Base-by-base conservation (phyloP, 371 early-diverging fungal species). In the Actinomortierella ambigua region DNA sequence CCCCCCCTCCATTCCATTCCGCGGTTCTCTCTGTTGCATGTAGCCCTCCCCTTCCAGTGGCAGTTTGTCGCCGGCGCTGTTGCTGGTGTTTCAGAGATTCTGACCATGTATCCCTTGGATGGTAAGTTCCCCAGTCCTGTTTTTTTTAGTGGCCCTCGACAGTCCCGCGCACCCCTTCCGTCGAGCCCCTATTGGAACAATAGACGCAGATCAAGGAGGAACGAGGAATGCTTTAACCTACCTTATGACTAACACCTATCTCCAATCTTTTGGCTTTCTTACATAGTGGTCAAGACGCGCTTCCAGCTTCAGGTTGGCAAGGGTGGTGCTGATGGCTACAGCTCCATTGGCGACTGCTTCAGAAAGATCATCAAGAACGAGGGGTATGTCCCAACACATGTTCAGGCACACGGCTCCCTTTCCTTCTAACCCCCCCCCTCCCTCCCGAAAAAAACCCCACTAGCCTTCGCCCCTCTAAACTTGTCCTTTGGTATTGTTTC, bases 91-190 rank as follows among this genome's bases (percentile, higher is more conserved):
- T 90, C 95, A 29, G 98, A 98, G 81, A 96, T 98, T 68, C 81
- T 94, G 75, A 84, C 90, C 53, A 96, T 97, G 95, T 98, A 98
- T 79, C 98, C 98, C n/a, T 85, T 98, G 40, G 98, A 97, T 79
- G 95, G 89, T 87, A 85, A 78, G 47, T 50, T 24, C 15, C 5
- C 8, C 14, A 43, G 4, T 13, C 22, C 23, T 28, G 24, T 34
- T 34, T 53, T 41, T 53, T 53, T 18, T 20, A 20, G 48, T 47
- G 14, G 6, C 15, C 15, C 9, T 20, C 9, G 18, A 17, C n/a
- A 47, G n/a, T n/a, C n/a, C n/a, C n/a, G n/a, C n/a, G n/a, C n/a
- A n/a, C n/a, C n/a, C n/a, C n/a, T n/a, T n/a, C n/a, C n/a, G n/a
- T n/a, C n/a, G n/a, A n/a, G n/a, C n/a, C n/a, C n/a, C n/a, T n/a